Conservation (phyloP, 345 rosid genomes). For the Populus nigra region DNA sequence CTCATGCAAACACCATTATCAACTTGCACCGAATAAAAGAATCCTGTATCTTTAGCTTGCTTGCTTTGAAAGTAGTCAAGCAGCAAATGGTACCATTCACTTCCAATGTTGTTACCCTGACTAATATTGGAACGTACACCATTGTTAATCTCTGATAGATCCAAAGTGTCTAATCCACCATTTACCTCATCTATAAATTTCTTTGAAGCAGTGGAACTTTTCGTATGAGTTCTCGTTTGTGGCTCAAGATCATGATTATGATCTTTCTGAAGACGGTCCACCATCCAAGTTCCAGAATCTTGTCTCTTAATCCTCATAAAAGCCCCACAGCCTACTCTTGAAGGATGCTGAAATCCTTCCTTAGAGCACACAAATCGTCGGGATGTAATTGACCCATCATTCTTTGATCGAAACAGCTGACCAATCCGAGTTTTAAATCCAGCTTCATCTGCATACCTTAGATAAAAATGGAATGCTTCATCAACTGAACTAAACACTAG, state of each 20-base stretch:
- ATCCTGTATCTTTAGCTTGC: slow-evolving; percentile 83
- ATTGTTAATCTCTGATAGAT: slow-evolving; percentile 37
- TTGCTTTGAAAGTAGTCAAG: slow-evolving; percentile 66
- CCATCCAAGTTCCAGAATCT: slow-evolving; percentile 76
- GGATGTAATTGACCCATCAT: slow-evolving; percentile 75
- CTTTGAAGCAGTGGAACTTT: slow-evolving; percentile 42
- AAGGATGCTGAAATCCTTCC: slow-evolving; percentile 96
- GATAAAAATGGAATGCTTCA: slow-evolving; percentile 74
- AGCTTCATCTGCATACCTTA: slow-evolving; percentile 54
- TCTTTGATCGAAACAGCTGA: slow-evolving; percentile 85
- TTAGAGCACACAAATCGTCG: slow-evolving; percentile 88
- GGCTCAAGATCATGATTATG: slow-evolving; percentile 76
- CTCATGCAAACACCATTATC: slow-evolving; percentile 60
- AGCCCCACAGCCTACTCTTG: slow-evolving; percentile 89
- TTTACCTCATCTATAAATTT: slow-evolving; percentile 52
- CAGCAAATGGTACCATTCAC: slow-evolving; percentile 70
- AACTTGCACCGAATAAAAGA: slow-evolving; percentile 68
- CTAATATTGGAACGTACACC: slow-evolving; percentile 31
- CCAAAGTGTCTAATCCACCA: slow-evolving; percentile 48
- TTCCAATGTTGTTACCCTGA: slow-evolving; percentile 54
- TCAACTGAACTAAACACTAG: slow-evolving; percentile 73
- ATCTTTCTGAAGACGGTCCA: slow-evolving; percentile 68
- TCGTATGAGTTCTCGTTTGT: slow-evolving; percentile 31
- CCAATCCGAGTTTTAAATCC: slow-evolving; percentile 89
- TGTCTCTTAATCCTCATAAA: slow-evolving; percentile 90